phyloP scores from a whole-genome alignment of 2,329 filamentous ascomycete species.

The Fusarium phyllophilum region DNA sequence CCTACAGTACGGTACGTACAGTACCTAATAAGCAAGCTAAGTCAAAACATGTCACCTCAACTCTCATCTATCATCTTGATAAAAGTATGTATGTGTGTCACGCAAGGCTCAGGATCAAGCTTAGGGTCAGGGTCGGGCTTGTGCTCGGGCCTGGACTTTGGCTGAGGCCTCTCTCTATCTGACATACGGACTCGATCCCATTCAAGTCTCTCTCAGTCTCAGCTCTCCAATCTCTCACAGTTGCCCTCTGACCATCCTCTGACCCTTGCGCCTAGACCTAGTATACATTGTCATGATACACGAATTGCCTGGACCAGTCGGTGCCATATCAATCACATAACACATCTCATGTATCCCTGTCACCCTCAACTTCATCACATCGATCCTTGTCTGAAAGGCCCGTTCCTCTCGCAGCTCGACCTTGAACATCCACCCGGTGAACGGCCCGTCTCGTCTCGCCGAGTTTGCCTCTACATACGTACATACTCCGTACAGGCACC shows the following conservation, averaged over 20 bases:
- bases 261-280: not conserved
- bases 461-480: not conserved
- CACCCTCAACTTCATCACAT: constrained; percentile 7
- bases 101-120: constrained; percentile 17
- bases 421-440: constrained; percentile 17
- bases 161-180: not conserved
- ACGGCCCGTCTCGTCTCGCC: constrained; percentile 18
- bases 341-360: constrained; percentile 13
- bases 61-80: not conserved
- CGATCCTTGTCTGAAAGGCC: constrained; percentile 10
- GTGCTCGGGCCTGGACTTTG: not conserved
- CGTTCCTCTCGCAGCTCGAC: constrained; percentile 14
- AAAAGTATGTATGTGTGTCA: not conserved
- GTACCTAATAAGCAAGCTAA: not conserved
- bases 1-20: not conserved
- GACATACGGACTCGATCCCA: not conserved
- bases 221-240: not conserved
- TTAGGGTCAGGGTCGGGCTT: constrained; percentile 1
- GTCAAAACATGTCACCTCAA: not conserved
- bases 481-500: not conserved
- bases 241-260: not conserved
- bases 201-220: not conserved
- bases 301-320: constrained; percentile 13
- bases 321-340: constrained; percentile 16
- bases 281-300: constrained; percentile 5